Percentiles rank a stretch among this genome's conserved stretches.
Conservation (phyloP, 306 rosid genomes). For the Medicago ruthenica region DNA sequence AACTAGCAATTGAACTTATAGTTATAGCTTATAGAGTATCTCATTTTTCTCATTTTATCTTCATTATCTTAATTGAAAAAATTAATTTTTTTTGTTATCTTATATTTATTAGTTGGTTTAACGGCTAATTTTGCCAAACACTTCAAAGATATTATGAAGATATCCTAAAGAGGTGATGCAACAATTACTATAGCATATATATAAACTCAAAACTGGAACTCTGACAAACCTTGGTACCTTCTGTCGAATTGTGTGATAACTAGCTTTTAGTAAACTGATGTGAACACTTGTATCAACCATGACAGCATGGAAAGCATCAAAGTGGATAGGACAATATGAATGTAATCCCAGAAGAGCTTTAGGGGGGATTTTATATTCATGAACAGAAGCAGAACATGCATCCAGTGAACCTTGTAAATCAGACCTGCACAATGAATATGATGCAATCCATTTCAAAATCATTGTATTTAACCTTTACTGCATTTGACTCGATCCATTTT, state of each 20-base stretch:
- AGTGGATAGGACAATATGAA: slow-evolving; percentile 89
- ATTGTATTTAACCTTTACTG: background rate
- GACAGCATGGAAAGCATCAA: slow-evolving; percentile 88
- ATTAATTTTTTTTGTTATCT: background rate
- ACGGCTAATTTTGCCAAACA: background rate
- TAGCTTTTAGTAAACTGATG: slow-evolving; percentile 74
- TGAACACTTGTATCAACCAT: slow-evolving; percentile 85
- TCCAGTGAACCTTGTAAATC: slow-evolving; percentile 66
- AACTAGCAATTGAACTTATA: background rate
- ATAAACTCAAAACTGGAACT: slow-evolving; percentile 44
- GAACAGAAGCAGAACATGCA: slow-evolving; percentile 72
- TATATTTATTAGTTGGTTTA: background rate
- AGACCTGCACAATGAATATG: slow-evolving; percentile 56
- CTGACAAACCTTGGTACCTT: slow-evolving; percentile 84
- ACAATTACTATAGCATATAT: slow-evolving; percentile 25
- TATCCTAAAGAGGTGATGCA: slow-evolving; percentile 22
- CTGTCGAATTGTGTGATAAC: slow-evolving; percentile 49
- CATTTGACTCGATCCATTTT: background rate
- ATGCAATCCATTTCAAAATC: slow-evolving; percentile 25
- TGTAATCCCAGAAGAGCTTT: slow-evolving; percentile 91
- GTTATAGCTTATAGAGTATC: background rate
- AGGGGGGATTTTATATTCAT: slow-evolving; percentile 88
- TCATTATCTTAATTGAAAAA: background rate
- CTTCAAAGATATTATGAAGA: slow-evolving; percentile 19
- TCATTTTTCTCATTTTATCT: background rate